phyloP scores from a whole-genome alignment of 148 eudicot genomes.

The Persicaria maculosa region DNA sequence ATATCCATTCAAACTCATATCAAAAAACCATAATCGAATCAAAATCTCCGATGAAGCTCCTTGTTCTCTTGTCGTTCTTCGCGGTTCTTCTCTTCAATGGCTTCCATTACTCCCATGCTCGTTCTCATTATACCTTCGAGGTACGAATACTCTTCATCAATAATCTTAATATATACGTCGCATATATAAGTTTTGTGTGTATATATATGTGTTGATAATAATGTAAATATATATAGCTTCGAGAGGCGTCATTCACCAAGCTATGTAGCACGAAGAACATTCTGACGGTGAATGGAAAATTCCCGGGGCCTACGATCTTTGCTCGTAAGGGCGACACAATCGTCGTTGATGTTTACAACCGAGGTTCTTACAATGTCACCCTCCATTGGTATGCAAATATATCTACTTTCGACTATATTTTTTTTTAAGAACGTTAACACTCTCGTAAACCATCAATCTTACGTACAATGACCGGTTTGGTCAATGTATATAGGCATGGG shows the following conservation, averaged over 20 bases:
- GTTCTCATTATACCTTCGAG: not conserved
- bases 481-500: not conserved
- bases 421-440: too few species aligned
- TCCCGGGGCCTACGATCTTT: not conserved
- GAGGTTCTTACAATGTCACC: not conserved
- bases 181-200: not conserved
- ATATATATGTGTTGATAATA: not conserved
- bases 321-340: not conserved
- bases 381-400: not conserved
- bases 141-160: not conserved
- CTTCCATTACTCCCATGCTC: not conserved
- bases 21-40: not conserved
- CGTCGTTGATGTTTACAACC: not conserved
- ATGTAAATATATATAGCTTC: not conserved
- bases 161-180: too few species aligned
- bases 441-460: too few species aligned
- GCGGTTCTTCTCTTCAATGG: not conserved
- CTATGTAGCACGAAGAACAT: slow-evolving; percentile 2
- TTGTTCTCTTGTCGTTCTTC: not conserved
- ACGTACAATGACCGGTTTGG: too few species aligned
- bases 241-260: not conserved
- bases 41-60: not conserved
- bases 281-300: not conserved
- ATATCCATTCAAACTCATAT: not conserved
- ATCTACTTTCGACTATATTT: too few species aligned